A percentile compares a stretch with the other conserved stretches of the same genome.
These are phyloP conservation scores for Macrophomina pseudophaseolina DNA, from an alignment of 2,329 filamentous ascomycete species.

Conservation along the genomic window DNA sequence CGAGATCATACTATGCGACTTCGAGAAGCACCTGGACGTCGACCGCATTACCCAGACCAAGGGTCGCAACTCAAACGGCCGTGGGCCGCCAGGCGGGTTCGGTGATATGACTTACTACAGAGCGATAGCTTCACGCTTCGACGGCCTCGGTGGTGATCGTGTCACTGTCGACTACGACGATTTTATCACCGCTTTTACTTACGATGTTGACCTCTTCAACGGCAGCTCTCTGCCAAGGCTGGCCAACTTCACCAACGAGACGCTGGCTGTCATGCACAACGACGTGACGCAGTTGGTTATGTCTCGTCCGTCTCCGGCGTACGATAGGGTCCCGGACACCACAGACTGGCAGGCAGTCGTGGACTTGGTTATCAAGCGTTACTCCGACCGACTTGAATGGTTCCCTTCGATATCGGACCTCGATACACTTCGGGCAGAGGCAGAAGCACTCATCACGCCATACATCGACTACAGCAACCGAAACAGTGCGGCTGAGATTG, in stretches of 20 bases:
- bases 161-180: slow-evolving; percentile 55
- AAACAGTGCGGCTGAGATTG: slow-evolving; percentile 47
- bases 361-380: slow-evolving; percentile 70
- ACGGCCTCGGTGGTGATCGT: slow-evolving; percentile 51
- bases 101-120: slow-evolving; percentile 41
- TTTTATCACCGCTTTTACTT: slow-evolving; percentile 55
- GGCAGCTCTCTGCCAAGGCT: slow-evolving; percentile 48
- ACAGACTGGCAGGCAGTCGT: slow-evolving; percentile 70
- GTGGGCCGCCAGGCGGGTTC: slow-evolving; percentile 19
- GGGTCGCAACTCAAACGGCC: slow-evolving; percentile 29
- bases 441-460: slow-evolving; percentile 37
- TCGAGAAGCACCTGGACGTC: slow-evolving; percentile 51
- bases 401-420: slow-evolving; percentile 30
- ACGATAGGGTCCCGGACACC: slow-evolving; percentile 6
- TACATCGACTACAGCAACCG: slow-evolving; percentile 47
- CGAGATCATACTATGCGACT: slow-evolving; percentile 72
- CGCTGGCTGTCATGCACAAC: slow-evolving; percentile 45
- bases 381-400: slow-evolving; percentile 59
- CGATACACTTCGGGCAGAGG: slow-evolving; percentile 5
- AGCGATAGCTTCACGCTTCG: slow-evolving; percentile 49
- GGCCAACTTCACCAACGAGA: slow-evolving; percentile 36
- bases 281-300: slow-evolving; percentile 54
- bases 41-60: slow-evolving; percentile 37
- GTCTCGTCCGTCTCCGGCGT: slow-evolving; percentile 26
- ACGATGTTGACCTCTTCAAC: slow-evolving; percentile 49